Conservation (phyloP, 2,329 filamentous ascomycete species). For the Penicillium brasilianum region DNA sequence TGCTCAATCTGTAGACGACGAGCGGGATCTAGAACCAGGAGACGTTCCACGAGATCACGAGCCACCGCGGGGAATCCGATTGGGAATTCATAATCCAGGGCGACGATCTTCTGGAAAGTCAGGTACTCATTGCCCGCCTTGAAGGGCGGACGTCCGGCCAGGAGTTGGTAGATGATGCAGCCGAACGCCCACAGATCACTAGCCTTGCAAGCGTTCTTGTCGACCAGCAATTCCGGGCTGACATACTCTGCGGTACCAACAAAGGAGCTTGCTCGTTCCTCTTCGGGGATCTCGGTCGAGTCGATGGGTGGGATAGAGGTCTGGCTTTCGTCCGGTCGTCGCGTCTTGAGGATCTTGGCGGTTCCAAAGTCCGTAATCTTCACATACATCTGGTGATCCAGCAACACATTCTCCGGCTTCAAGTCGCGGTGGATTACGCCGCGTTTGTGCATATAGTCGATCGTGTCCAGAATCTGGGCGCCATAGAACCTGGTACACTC, state of each 20-base stretch:
- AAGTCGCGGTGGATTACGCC: slow-evolving; percentile 96
- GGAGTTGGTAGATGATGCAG: slow-evolving; percentile 94
- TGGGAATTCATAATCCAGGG: slow-evolving; percentile 91
- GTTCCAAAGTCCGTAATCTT: slow-evolving; percentile 99
- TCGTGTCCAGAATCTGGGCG: slow-evolving; percentile 92
- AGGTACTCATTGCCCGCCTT: slow-evolving; percentile 95
- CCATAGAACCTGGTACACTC: slow-evolving; percentile 95
- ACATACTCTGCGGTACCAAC: slow-evolving; percentile 98
- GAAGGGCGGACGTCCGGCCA: slow-evolving; percentile 95
- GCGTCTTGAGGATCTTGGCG: slow-evolving; percentile 79
- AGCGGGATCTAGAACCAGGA: slow-evolving; percentile 85
- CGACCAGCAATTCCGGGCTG: slow-evolving; percentile 92
- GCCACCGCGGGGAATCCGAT: slow-evolving; percentile 83
- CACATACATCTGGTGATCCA: slow-evolving; percentile 95
- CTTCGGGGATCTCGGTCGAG: slow-evolving; percentile 63
- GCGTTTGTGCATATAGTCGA: slow-evolving; percentile 96
- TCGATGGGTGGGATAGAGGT: slow-evolving; percentile 54
- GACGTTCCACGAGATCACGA: slow-evolving; percentile 84
- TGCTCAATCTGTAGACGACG: slow-evolving; percentile 89
- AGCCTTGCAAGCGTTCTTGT: slow-evolving; percentile 96
- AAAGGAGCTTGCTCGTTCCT: slow-evolving; percentile 85
- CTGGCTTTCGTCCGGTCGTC: slow-evolving; percentile 53
- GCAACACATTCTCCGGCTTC: slow-evolving; percentile 94
- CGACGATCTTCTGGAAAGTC: slow-evolving; percentile 98
- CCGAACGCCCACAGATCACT: slow-evolving; percentile 99